A percentile compares a stretch with the other conserved stretches of the same genome.
Evolutionary conservation across 345 rosid species (phyloP).

Genomic region (Gossypioides kirkii): DNA sequence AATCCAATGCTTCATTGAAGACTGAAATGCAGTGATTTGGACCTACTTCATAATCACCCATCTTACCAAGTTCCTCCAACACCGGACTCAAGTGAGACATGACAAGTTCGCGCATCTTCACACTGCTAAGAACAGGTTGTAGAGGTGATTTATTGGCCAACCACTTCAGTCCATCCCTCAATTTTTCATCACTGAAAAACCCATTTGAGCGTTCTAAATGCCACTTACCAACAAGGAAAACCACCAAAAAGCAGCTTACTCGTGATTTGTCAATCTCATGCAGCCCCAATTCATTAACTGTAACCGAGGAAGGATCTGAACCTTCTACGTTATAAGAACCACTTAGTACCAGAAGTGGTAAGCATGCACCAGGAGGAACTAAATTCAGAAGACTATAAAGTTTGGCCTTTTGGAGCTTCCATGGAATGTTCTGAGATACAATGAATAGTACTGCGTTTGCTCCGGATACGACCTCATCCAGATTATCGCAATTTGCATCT

Average conservation of each 20-base stretch:
- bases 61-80: slow-evolving; percentile 43
- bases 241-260: slow-evolving; percentile 43
- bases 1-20: slow-evolving; percentile 77
- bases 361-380: slow-evolving; percentile 56
- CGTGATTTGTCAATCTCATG: slow-evolving; percentile 58
- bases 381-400: slow-evolving; percentile 55
- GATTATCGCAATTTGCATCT: slow-evolving; percentile 34
- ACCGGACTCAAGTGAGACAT: slow-evolving; percentile 47
- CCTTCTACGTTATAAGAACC: slow-evolving; percentile 35
- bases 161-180: slow-evolving; percentile 83
- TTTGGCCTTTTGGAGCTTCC: slow-evolving; percentile 53
- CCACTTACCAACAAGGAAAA: slow-evolving; percentile 50
- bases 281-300: slow-evolving; percentile 54
- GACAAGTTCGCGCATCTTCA: slow-evolving; percentile 53
- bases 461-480: slow-evolving; percentile 43
- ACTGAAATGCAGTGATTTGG: slow-evolving; percentile 65
- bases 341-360: slow-evolving; percentile 74
- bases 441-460: slow-evolving; percentile 79
- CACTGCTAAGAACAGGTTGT: slow-evolving; percentile 56
- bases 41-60: slow-evolving; percentile 38
- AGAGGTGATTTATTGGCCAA: slow-evolving; percentile 66
- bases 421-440: slow-evolving; percentile 52
- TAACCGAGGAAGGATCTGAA: slow-evolving; percentile 36
- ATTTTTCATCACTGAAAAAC: slow-evolving; percentile 60
- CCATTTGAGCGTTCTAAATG: slow-evolving; percentile 34